Conservation (phyloP, 495 filamentous ascomycete genomes). For the Durotheca rogersii region DNA sequence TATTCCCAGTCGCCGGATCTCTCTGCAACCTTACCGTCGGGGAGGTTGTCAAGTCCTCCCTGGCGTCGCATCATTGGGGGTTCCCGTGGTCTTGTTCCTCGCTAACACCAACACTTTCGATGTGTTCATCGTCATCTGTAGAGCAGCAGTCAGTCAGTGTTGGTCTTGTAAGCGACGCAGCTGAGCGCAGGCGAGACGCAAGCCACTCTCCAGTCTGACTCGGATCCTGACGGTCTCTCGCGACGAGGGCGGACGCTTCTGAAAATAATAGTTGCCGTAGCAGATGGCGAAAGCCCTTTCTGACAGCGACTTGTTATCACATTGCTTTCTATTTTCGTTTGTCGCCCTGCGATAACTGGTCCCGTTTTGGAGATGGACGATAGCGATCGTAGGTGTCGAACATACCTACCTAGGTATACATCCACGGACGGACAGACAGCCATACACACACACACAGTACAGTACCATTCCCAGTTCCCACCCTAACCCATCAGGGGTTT, state of each 20-base stretch:
- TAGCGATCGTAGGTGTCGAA: too few relatives aligned
- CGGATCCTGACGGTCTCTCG: background rate
- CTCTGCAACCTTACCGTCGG: background rate
- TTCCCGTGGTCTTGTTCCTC: background rate
- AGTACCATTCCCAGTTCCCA: background rate
- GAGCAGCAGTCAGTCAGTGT: too few relatives aligned
- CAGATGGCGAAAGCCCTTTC: background rate
- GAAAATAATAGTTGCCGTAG: background rate
- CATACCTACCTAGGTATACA: too few relatives aligned
- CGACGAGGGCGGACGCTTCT: background rate
- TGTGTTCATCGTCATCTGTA: too few relatives aligned
- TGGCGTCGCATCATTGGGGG: too few relatives aligned
- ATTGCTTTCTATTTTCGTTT: background rate
- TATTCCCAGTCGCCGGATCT: conserved; percentile 4
- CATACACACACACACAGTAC: too few relatives aligned
- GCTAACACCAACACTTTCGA: too few relatives aligned
- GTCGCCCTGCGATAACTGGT: too few relatives aligned
- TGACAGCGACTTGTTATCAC: conserved; percentile 3
- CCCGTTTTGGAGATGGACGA: too few relatives aligned
- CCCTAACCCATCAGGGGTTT: conserved; percentile 8
- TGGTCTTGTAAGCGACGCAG: too few relatives aligned
- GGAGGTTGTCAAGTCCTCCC: too few relatives aligned
- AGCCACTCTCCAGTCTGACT: conserved; percentile 5
- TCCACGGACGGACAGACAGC: too few relatives aligned
- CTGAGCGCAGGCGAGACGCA: background rate